phyloP scores from a whole-genome alignment of 192 early-diverging fungal species.

The Paraglomus occultum region DNA sequence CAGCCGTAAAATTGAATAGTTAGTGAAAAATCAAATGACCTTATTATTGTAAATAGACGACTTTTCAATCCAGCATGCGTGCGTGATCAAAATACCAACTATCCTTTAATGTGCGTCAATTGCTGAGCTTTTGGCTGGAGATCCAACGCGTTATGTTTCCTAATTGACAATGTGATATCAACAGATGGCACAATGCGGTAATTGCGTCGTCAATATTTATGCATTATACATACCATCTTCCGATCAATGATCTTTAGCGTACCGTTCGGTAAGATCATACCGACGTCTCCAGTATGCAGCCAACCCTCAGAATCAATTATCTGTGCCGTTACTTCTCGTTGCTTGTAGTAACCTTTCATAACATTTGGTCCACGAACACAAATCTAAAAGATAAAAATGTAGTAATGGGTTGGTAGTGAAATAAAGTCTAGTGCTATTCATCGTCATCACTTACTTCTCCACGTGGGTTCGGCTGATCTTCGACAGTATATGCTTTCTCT shows the following conservation, averaged over 20 bases:
- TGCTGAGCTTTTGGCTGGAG: not conserved
- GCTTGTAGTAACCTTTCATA: conserved; percentile 83
- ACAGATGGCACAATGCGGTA: too few species aligned
- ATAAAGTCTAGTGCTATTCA: not conserved
- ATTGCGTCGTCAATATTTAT: too few species aligned
- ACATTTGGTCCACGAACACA: conserved; percentile 75
- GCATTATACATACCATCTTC: not conserved
- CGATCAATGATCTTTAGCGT: conserved; percentile 76
- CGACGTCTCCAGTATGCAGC: conserved; percentile 83
- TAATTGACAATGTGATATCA: too few species aligned
- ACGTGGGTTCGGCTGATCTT: conserved; percentile 71
- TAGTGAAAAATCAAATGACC: too few species aligned
- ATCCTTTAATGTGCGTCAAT: not conserved
- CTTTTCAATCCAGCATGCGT: too few species aligned
- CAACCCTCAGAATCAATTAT: conserved; percentile 80
- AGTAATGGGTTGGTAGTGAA: not conserved
- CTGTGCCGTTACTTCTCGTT: conserved; percentile 66
- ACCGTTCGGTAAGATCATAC: conserved; percentile 59
- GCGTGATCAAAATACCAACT: too few species aligned
- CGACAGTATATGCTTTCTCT: conserved; percentile 68
- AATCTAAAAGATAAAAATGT: conserved; percentile 43
- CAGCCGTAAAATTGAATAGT: too few species aligned
- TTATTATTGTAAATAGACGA: too few species aligned
- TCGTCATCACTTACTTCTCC: conserved; percentile 57
- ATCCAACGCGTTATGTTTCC: too few species aligned